Base-by-base conservation (phyloP, 2,329 filamentous ascomycete genomes). In the Cladophialophora yegresii region DNA sequence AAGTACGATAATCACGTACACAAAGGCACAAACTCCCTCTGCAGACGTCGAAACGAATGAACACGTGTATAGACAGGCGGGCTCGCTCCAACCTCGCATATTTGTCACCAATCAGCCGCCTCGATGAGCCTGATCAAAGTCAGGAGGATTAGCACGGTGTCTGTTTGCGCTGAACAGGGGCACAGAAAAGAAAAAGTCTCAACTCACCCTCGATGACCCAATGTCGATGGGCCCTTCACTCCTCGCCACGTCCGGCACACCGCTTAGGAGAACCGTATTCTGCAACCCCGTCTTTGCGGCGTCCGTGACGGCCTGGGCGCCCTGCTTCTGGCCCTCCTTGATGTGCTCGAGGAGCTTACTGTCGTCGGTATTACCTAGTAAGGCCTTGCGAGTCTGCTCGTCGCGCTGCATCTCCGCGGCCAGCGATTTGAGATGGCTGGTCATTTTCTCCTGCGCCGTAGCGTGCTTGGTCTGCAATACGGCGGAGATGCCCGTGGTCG, bases 281-380 rank as follows among this genome's bases (percentile, higher is more conserved):
- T 50, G 9, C 2, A 50, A 20, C 12, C 47, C 47, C 9, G 47
- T 50, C 47, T 50, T 50, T 9, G 47, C 47, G 12, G 47, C 47
- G 47, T 50, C 47, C n/a, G 47, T 50, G 47, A 50, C 47, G 47
- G 47, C 47, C 47, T 50, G 47, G 20, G 47, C 47, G 20, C 47
- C 47, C 47, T 50, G 47, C 47, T 50, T 23, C 47, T 50, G 47
- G 12, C 47, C 47, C 20, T 22, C 47, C 3, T 22, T 50, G 47
- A 50, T 5, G 20, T 50, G 47, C 47, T 22, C 20, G 47, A 50
- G 47, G 12, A 22, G 8, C n/a, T 50, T 22, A 10, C 20, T 26
- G 47, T 26, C 23, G 47, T 16, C 23, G 20, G 47, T 20, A 16
- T 9, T 23, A 8, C 20, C 47, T 10, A 5, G 9, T 26, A 3